A percentile compares a stretch with the other conserved stretches of the same genome.
These are phyloP conservation scores for Vaccinium corymbosum DNA, from an alignment of 148 eudicot genomes.

Conservation along the genomic window DNA sequence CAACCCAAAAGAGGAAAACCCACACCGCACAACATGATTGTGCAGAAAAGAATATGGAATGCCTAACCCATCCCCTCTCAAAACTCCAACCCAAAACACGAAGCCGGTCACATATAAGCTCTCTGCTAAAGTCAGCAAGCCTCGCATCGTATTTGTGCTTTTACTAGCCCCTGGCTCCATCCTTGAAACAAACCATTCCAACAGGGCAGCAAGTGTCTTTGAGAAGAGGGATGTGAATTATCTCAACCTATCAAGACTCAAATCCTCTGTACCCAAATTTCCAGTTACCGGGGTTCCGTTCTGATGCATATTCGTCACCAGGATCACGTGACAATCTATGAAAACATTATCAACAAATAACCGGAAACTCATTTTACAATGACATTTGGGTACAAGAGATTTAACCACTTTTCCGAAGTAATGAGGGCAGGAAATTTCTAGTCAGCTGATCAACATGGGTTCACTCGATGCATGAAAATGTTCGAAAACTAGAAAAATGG, in stretches of 20 bases:
- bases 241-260: too few species aligned
- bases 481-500: neutral
- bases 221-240: too few species aligned
- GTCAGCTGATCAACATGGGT: neutral
- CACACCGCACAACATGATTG: slow-evolving; percentile 21
- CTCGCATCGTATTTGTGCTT: slow-evolving; percentile 24
- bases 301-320: too few species aligned
- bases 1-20: slow-evolving; percentile 10
- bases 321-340: too few species aligned
- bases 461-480: neutral
- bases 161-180: neutral
- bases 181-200: too few species aligned
- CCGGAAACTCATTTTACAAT: neutral
- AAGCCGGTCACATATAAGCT: slow-evolving; percentile 25
- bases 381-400: neutral
- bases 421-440: neutral
- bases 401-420: neutral
- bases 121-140: slow-evolving; percentile 27
- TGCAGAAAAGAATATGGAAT: slow-evolving; percentile 23
- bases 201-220: too few species aligned
- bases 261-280: too few species aligned
- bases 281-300: too few species aligned
- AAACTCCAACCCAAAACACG: slow-evolving; percentile 24
- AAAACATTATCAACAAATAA: neutral
- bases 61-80: slow-evolving; percentile 12